These are phyloP conservation scores for Colletotrichum lini DNA, from an alignment of 2,329 filamentous ascomycete species.

Conservation along the genomic window DNA sequence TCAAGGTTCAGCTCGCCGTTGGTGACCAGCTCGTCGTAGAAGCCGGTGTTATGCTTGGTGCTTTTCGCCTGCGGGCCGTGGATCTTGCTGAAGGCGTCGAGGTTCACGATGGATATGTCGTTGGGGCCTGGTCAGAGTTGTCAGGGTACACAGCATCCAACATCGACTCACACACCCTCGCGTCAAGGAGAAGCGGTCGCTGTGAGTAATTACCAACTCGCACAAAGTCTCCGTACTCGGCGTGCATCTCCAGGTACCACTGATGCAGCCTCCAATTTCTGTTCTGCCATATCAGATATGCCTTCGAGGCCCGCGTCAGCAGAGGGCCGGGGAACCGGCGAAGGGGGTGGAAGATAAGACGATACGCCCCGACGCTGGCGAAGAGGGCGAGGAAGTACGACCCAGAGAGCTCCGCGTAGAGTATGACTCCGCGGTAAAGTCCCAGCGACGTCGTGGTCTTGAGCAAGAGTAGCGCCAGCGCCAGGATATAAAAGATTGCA, in stretches of 20 bases:
- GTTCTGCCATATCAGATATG: constrained; percentile 33
- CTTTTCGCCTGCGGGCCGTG: constrained; percentile 45
- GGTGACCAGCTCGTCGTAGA: constrained; percentile 43
- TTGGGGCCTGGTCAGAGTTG: constrained; percentile 42
- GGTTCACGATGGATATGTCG: constrained; percentile 42
- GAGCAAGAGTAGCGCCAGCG: constrained; percentile 3
- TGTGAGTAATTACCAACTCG: constrained; percentile 36
- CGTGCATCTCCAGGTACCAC: constrained; percentile 17
- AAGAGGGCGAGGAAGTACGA: constrained; percentile 46
- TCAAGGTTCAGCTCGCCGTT: constrained; percentile 46
- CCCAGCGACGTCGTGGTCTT: constrained; percentile 15
- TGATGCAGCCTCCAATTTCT: constrained; percentile 34
- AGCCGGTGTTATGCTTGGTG: constrained; percentile 41
- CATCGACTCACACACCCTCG: no score
- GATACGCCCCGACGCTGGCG: constrained; percentile 44
- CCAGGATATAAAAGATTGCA: constrained; percentile 9
- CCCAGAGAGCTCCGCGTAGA: constrained; percentile 14
- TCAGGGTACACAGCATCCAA: no score
- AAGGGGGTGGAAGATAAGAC: constrained; percentile 43
- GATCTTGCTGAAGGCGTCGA: constrained; percentile 43
- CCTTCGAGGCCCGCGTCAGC: constrained; percentile 39
- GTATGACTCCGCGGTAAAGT: not conserved
- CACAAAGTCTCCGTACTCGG: constrained; percentile 42
- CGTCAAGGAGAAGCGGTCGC: no score
- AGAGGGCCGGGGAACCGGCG: constrained; percentile 43